Evolutionary conservation across 805 yeast species (phyloP).

Genomic region (Blastobotrys parvus): DNA sequence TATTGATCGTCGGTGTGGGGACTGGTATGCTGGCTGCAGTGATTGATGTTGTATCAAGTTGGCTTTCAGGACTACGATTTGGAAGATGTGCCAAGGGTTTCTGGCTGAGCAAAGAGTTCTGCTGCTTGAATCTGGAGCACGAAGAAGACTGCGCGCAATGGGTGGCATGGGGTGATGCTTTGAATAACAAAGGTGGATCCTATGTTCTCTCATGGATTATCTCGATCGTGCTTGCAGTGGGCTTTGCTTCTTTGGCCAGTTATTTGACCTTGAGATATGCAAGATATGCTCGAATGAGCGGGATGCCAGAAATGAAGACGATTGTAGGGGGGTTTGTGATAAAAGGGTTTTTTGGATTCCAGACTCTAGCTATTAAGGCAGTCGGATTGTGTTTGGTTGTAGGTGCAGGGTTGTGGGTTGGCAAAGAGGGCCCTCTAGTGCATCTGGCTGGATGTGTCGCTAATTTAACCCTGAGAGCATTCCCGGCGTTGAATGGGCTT

Average conservation of each 20-base stretch:
- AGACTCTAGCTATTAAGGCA: constrained; percentile 47
- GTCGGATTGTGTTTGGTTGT: constrained; percentile 55
- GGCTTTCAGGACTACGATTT: constrained; percentile 62
- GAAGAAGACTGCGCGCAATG: constrained; percentile 32
- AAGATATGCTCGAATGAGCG: constrained; percentile 43
- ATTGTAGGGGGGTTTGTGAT: constrained; percentile 59
- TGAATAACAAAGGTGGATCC: constrained; percentile 23
- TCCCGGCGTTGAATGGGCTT: constrained; percentile 30
- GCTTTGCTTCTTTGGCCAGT: constrained; percentile 35
- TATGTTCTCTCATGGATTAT: constrained; percentile 30
- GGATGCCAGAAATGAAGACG: constrained; percentile 67
- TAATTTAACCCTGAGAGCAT: constrained; percentile 29
- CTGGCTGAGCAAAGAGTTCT: constrained; percentile 58
- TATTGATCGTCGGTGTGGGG: constrained; percentile 59
- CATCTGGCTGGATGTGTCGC: constrained; percentile 65
- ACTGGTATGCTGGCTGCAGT: constrained; percentile 77
- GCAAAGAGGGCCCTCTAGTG: constrained; percentile 81
- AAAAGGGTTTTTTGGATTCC: constrained; percentile 41
- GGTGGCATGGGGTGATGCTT: constrained; percentile 28
- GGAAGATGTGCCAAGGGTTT: constrained; percentile 67
- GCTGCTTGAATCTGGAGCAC: constrained; percentile 57
- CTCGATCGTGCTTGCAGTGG: constrained; percentile 31
- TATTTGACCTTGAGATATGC: constrained; percentile 25
- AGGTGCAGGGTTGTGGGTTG: constrained; percentile 74
- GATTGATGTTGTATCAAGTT: constrained; percentile 70